phyloP scores from a whole-genome alignment of 2,329 filamentous ascomycete genomes.

The Epichloe typhina region DNA sequence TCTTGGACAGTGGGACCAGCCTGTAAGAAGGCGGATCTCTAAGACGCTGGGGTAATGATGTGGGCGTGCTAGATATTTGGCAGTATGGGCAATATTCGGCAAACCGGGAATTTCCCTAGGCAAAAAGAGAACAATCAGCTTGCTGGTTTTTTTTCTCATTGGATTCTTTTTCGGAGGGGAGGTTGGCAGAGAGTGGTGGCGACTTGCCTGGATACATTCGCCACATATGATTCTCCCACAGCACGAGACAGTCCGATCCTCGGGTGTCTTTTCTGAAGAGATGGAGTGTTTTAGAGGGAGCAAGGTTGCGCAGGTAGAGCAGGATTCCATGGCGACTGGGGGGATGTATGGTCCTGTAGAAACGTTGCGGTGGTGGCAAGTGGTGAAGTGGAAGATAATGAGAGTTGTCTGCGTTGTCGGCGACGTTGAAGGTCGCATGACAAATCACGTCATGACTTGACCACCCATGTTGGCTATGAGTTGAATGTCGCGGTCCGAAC shows the following conservation, averaged over 20 bases:
- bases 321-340: conserved; percentile 29
- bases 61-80: conserved; percentile 52
- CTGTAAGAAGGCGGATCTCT: conserved; percentile 56
- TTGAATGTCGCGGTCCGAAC: no score
- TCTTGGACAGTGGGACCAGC: conserved; percentile 17
- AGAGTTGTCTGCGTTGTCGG: neutral
- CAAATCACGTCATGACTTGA: conserved; percentile 6
- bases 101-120: conserved; percentile 50
- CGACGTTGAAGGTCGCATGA: neutral
- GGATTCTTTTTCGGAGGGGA: no score
- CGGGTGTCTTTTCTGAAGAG: conserved; percentile 46
- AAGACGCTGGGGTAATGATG: conserved; percentile 46
- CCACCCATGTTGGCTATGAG: neutral
- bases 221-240: conserved; percentile 61
- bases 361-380: neutral
- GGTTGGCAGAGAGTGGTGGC: neutral
- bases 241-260: conserved; percentile 51
- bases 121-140: neutral
- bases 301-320: conserved; percentile 57
- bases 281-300: conserved; percentile 40
- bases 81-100: conserved; percentile 59
- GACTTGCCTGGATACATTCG: conserved; percentile 48
- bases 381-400: neutral
- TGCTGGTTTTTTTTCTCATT: no score
- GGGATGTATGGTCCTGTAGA: neutral